Base-by-base conservation (phyloP, 129 eudicot species). In the Gnaphalium uliginosum region DNA sequence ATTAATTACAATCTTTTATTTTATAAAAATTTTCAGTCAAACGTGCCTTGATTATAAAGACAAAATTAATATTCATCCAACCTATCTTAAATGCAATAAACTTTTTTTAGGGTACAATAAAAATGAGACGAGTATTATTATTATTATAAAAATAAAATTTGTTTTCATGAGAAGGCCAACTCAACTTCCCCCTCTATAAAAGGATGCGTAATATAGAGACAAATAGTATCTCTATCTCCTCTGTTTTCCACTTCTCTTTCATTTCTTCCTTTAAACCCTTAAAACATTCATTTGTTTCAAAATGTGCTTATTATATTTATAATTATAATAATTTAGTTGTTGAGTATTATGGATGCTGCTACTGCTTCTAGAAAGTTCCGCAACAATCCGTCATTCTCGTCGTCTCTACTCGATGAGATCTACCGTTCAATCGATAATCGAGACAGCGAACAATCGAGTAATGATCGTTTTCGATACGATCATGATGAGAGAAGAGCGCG, bases 321-420 rank as follows among this genome's bases (percentile, higher is more conserved):
- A 5, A 35, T 0, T 39, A 1, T 10, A 43, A 56, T 50, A 26
- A 26, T 53, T 27, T 33, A 2, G 65, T 53, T 53, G 59, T 14
- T 51, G 18, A 22, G 56, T 51, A 30, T 21, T 22, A 60, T 59
- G 79, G 72, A 76, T 51, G 39, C 65, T 51, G 43, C 17, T 26
- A 56, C 61, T 56, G 10, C 46, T 77, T 78, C 71, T 74, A 71
- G 75, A 27, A 72, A 76, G 5, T 46, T 41, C 37, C 37, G 65
- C 29, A 65, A 77, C 23, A 71, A 63, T 46, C 87, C 89, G 19
- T 89, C 98, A 2, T 92, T 92, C 77, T 89, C 96, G 7, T 89
- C 98, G 5, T 64, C 89, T 6, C 85, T 92, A 10, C 93, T 92
- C 67, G 94, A 92, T 57, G 80, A 89, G 8, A 89, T 89, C 74